A percentile compares a stretch with the other conserved stretches of the same genome.
Evolutionary conservation across 2,329 filamentous ascomycete species (phyloP).

Genomic region (Ophiostoma pallidulum): DNA sequence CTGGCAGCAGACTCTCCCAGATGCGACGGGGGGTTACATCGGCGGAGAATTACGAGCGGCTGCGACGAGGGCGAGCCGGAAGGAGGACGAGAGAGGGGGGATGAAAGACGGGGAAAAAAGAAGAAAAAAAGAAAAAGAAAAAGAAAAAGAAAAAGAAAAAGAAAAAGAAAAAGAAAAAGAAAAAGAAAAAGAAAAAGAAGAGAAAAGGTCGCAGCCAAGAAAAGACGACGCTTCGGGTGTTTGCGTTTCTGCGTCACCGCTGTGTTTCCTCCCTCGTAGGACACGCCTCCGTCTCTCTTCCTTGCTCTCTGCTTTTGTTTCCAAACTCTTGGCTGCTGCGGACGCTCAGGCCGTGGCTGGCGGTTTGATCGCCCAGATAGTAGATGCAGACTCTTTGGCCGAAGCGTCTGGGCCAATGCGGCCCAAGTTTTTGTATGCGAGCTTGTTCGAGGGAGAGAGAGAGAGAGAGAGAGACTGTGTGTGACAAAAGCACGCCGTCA

Average conservation of each 20-base stretch:
- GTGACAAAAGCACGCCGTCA: too few relatives aligned
- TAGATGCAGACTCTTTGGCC: conserved; percentile 5
- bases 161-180: too few relatives aligned
- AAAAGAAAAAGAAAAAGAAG: too few relatives aligned
- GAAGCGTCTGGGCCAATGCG: conserved; percentile 6
- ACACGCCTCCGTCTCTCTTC: background rate
- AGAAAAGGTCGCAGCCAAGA: conserved; percentile 5
- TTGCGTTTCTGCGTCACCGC: background rate
- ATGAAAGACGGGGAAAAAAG: too few relatives aligned
- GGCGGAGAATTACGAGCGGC: too few relatives aligned
- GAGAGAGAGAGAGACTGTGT: background rate
- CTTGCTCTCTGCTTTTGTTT: background rate
- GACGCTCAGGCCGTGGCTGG: background rate
- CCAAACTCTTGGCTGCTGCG: background rate
- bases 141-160: too few relatives aligned
- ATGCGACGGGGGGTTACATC: too few relatives aligned
- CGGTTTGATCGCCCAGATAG: conserved; percentile 10
- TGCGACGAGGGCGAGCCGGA: too few relatives aligned
- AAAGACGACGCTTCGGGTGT: background rate
- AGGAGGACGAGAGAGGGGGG: too few relatives aligned
- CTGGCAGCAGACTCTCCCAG: too few relatives aligned
- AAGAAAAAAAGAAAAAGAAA: too few relatives aligned
- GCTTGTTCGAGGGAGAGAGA: background rate
- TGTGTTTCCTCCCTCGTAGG: too few relatives aligned
- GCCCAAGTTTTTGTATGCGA: conserved; percentile 2